Percentiles rank a stretch among this genome's conserved stretches.
These are phyloP conservation scores for Phialemonium atrogriseum DNA, from an alignment of 2,329 filamentous ascomycete species.

Conservation along the genomic window DNA sequence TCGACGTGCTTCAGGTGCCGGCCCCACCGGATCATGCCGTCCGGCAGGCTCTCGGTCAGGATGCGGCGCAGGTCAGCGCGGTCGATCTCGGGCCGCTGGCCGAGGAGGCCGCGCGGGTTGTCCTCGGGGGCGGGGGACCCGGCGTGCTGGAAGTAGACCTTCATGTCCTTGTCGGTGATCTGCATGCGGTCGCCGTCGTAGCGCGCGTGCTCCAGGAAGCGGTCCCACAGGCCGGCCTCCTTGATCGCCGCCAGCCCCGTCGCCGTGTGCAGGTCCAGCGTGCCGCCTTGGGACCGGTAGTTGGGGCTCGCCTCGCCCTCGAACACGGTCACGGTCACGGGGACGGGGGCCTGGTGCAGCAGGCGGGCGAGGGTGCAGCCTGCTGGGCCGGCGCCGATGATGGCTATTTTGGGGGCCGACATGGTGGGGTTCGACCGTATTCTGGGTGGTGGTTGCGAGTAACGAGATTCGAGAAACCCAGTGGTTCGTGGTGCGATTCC, in stretches of 20 bases:
- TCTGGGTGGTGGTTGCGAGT: too few species aligned
- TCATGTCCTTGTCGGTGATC: constrained; percentile 33
- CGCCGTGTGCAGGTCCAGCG: constrained; percentile 43
- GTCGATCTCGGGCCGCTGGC: constrained; percentile 45
- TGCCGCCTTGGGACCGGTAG: constrained; percentile 41
- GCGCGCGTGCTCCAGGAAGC: constrained; percentile 40
- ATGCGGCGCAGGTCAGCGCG: constrained; percentile 34
- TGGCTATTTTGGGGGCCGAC: constrained; percentile 33
- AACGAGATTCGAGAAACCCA: too few species aligned
- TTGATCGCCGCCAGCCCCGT: constrained; percentile 43
- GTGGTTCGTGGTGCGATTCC: too few species aligned
- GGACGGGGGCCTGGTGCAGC: constrained; percentile 35
- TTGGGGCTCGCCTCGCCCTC: constrained; percentile 36
- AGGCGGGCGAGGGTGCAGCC: constrained; percentile 45
- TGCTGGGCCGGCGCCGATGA: constrained; percentile 38
- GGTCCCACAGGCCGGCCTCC: constrained; percentile 38
- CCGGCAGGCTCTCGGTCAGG: constrained; percentile 34
- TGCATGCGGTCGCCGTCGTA: constrained; percentile 43
- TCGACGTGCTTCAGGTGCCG: constrained; percentile 31
- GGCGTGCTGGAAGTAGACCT: constrained; percentile 20
- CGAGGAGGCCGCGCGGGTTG: constrained; percentile 3
- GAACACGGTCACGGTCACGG: constrained; percentile 41
- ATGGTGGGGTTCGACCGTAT: too few species aligned
- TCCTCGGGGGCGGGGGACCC: constrained; percentile 21
- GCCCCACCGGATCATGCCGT: constrained; percentile 36